A percentile compares a stretch with the other conserved stretches of the same genome.
phyloP scores from a whole-genome alignment of 768 basidiomycete genomes.

The Mycena belliarum region DNA sequence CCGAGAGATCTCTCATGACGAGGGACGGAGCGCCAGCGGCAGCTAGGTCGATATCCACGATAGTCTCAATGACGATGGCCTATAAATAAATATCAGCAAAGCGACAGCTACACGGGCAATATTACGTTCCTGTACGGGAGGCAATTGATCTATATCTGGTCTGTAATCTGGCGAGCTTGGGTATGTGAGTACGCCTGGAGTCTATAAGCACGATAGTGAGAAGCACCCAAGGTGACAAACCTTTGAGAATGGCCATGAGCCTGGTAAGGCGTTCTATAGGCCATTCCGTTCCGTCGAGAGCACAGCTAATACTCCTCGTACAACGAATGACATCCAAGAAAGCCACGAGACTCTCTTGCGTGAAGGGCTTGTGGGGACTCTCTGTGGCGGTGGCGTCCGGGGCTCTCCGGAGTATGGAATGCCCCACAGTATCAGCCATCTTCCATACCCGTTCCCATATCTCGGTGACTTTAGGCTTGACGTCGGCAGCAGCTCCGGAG shows the following conservation, averaged over 20 bases:
- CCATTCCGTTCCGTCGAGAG: constrained; percentile 62
- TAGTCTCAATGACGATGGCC: constrained; percentile 70
- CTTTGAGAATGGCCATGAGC: constrained; percentile 80
- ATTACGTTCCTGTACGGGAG: constrained; percentile 69
- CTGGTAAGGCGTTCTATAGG: constrained; percentile 59
- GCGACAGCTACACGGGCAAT: constrained; percentile 1
- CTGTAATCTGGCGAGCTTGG: constrained; percentile 82
- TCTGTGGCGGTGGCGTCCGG: constrained; percentile 22
- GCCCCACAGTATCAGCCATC: constrained; percentile 67
- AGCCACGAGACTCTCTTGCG: constrained; percentile 85
- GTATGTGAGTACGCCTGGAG: constrained; percentile 74
- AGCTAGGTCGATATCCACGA: constrained; percentile 67
- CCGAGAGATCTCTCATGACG: constrained; percentile 80
- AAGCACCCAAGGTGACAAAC: constrained; percentile 29
- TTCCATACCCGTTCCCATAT: constrained; percentile 69
- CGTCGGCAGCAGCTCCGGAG: constrained; percentile 39
- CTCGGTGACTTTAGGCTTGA: constrained; percentile 43
- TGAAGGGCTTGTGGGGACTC: constrained; percentile 50
- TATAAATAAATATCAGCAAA: constrained; percentile 33
- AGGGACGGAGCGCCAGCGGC: constrained; percentile 66
- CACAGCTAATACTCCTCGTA: constrained; percentile 51
- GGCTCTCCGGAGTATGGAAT: constrained; percentile 40
- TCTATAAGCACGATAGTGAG: neutral
- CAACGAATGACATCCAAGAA: constrained; percentile 73
- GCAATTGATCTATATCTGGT: constrained; percentile 81